Base-by-base conservation (phyloP, 495 filamentous ascomycete genomes). In the Coniosporium apollinis region DNA sequence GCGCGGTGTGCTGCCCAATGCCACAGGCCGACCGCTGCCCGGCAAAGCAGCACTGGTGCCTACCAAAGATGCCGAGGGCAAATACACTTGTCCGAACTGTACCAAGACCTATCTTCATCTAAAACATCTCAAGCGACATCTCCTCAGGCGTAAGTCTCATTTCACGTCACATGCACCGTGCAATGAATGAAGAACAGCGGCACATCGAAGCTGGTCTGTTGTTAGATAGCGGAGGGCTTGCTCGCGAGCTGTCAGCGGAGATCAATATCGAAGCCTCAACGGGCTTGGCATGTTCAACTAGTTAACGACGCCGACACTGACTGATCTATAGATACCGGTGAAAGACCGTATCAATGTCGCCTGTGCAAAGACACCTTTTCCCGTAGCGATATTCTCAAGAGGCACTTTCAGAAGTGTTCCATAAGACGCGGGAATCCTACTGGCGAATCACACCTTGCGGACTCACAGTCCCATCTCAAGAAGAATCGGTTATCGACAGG, bases 291-390 rank as follows among this genome's bases (percentile, higher is more conserved):
- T 31, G 21, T 30, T 37, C 24, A 24, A 17, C 44, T n/a, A n/a
- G n/a, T n/a, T n/a, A n/a, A n/a, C n/a, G n/a, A 37, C 33, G 31
- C 37, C 47, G 36, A 54, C 30, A 39, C 28, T 11, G 19, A 36
- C 34, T 41, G 19, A 43, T 32, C 4, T 22, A 19, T 44, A 92
- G 85, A 97, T 60, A 93, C 89, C 40, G 89, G 89, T 46, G 85
- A 92, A 53, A 79, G 89, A 34, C 89, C 89, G 19, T 97, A 97
- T 62, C 83, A 83, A 71, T 97, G 89, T 61, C 77, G 84, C 41
- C 68, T 97, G 28, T 97, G 89, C 64, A 79, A 85, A 54, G 89
- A 97, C 57, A 94, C 82, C n/a, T 97, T 97, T 61, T 94, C 86
- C 18, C 76, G 89, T 52, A 92, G 82, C 63, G 89, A 97, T 56